Evolutionary conservation across 164 flowering plant species (phyloP).

Genomic region (Stephania japonica): DNA sequence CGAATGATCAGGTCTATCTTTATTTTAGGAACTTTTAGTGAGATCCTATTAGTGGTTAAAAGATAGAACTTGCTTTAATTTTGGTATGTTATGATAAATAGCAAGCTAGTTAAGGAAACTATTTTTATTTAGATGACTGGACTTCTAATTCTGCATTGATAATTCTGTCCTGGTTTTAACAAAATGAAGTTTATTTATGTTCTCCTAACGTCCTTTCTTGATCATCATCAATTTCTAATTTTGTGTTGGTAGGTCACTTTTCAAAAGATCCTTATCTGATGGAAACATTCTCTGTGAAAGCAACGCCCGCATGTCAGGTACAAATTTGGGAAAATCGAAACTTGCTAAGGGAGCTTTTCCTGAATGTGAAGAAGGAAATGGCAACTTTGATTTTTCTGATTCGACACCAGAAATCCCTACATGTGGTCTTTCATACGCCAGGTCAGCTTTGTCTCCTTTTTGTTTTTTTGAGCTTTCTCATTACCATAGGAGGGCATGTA

Average conservation of each 20-base stretch:
- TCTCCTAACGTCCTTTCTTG: neutral
- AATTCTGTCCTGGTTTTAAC: neutral
- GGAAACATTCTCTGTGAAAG: slow-evolving; percentile 64
- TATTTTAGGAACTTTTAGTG: neutral
- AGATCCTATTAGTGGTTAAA: neutral
- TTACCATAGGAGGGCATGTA: neutral
- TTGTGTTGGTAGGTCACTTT: slow-evolving; percentile 38
- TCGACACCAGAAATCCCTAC: slow-evolving; percentile 65
- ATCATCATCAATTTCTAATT: neutral
- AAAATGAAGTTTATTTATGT: neutral
- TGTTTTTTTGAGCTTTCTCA: neutral
- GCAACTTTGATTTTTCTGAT: slow-evolving; percentile 44
- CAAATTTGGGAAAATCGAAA: slow-evolving; percentile 26
- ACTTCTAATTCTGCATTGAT: neutral
- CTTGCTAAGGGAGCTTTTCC: slow-evolving; percentile 26
- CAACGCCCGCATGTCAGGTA: slow-evolving; percentile 31
- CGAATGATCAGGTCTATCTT: neutral
- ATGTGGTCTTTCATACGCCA: slow-evolving; percentile 48
- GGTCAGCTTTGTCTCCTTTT: slow-evolving; percentile 31
- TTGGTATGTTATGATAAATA: neutral
- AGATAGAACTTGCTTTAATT: neutral
- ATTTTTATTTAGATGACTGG: neutral
- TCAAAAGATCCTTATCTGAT: slow-evolving; percentile 87
- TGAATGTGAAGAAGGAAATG: slow-evolving; percentile 26
- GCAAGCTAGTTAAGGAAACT: neutral